Conservation (phyloP, 306 rosid genomes). For the Dryas alaskensis region DNA sequence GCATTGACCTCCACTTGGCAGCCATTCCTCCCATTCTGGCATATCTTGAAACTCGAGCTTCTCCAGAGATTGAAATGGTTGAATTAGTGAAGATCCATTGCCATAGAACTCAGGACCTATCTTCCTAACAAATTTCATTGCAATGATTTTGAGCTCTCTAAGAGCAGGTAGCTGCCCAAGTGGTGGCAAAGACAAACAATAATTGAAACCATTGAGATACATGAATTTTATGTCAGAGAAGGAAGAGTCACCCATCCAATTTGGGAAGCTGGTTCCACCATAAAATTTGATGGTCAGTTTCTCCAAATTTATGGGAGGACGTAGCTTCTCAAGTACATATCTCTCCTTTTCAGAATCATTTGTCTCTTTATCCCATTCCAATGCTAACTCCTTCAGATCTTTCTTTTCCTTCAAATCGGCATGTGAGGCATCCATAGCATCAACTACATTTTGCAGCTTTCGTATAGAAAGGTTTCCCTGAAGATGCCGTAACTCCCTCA, state of each 20-base stretch:
- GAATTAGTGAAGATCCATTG: background rate
- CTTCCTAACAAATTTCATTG: background rate
- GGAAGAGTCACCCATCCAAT: constrained; percentile 19
- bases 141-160: background rate
- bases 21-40: constrained; percentile 10
- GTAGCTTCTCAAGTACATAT: background rate
- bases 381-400: background rate
- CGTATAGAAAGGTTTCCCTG: background rate
- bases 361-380: background rate
- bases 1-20: too few species aligned
- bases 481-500: background rate
- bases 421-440: background rate
- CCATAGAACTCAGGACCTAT: constrained; percentile 11
- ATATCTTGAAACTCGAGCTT: background rate
- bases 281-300: background rate
- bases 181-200: background rate
- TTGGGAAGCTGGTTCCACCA: background rate
- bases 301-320: constrained; percentile 15
- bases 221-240: constrained; percentile 1
- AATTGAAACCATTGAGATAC: background rate
- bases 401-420: constrained; percentile 22
- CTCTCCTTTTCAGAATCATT: background rate
- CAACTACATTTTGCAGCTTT: constrained; percentile 10
- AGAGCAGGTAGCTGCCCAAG: constrained; percentile 23
- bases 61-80: background rate